Evolutionary conservation across 2,329 filamentous ascomycete genomes (phyloP).

Genomic region (Parastagonospora nodorum): DNA sequence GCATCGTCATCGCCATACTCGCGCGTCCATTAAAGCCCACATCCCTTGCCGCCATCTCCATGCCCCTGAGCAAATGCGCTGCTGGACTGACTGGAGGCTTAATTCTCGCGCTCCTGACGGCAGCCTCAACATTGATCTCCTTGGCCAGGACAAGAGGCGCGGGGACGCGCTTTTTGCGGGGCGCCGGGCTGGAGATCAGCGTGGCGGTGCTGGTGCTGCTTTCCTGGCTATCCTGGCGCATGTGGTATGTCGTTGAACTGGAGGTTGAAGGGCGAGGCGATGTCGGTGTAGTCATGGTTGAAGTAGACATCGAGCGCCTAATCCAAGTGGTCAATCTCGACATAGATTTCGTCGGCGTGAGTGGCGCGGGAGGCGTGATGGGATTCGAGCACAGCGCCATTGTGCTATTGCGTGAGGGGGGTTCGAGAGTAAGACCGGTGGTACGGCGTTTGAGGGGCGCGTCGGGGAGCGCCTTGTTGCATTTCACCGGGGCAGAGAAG

Average conservation of each 20-base stretch:
- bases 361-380: conserved; percentile 40
- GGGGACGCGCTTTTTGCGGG: conserved; percentile 34
- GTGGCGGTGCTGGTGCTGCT: conserved; percentile 37
- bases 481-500: conserved; percentile 48
- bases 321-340: conserved; percentile 42
- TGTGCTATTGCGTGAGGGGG: conserved; percentile 22
- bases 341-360: conserved; percentile 41
- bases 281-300: conserved; percentile 27
- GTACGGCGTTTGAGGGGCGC: conserved; percentile 14
- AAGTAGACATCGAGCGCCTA: conserved; percentile 35
- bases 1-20: conserved; percentile 10
- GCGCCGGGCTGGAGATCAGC: conserved; percentile 2
- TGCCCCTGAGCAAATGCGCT: conserved; percentile 33
- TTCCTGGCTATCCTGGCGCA: conserved; percentile 36
- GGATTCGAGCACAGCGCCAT: conserved; percentile 42
- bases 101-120: conserved; percentile 20
- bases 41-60: conserved; percentile 34
- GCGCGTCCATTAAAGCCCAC: conserved; percentile 18
- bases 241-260: conserved; percentile 29
- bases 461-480: conserved; percentile 19
- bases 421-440: conserved; percentile 32
- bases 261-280: conserved; percentile 27
- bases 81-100: conserved; percentile 37
- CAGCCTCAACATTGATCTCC: conserved; percentile 24
- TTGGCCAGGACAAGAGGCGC: conserved; percentile 30